Percentiles rank a stretch among this genome's conserved stretches.
Conservation (phyloP, 2,329 filamentous ascomycete species). For the Aphanocladium album region DNA sequence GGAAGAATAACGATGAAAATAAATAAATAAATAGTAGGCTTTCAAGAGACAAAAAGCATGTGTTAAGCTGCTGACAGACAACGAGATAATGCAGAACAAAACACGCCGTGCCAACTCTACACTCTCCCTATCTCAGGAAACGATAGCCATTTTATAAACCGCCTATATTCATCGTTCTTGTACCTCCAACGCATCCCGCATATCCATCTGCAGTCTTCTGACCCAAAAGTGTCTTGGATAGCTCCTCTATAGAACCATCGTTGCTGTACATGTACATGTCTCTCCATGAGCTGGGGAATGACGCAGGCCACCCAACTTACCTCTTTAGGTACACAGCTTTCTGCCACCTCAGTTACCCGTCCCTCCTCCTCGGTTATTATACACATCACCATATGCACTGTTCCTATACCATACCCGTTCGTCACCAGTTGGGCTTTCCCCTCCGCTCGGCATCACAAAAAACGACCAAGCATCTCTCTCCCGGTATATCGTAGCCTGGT, state of each 20-base stretch:
- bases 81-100: neutral
- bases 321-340: too few relatives aligned
- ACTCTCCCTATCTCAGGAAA: neutral
- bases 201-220: neutral
- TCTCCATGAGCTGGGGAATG: too few relatives aligned
- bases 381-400: too few relatives aligned
- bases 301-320: too few relatives aligned
- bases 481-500: neutral
- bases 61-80: neutral
- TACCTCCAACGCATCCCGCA: neutral
- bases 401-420: neutral
- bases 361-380: too few relatives aligned
- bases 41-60: too few relatives aligned
- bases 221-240: neutral
- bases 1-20: neutral
- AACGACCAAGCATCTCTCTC: too few relatives aligned
- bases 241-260: too few relatives aligned
- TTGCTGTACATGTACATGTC: too few relatives aligned
- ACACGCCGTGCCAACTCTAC: neutral
- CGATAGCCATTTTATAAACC: constrained; percentile 2
- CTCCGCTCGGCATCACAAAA: neutral
- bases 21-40: too few relatives aligned
- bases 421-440: neutral
- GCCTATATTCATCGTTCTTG: neutral
- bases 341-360: too few relatives aligned